A percentile compares a stretch with the other conserved stretches of the same genome.
Conservation (phyloP, 306 rosid genomes). For the Lagenaria siceraria region DNA sequence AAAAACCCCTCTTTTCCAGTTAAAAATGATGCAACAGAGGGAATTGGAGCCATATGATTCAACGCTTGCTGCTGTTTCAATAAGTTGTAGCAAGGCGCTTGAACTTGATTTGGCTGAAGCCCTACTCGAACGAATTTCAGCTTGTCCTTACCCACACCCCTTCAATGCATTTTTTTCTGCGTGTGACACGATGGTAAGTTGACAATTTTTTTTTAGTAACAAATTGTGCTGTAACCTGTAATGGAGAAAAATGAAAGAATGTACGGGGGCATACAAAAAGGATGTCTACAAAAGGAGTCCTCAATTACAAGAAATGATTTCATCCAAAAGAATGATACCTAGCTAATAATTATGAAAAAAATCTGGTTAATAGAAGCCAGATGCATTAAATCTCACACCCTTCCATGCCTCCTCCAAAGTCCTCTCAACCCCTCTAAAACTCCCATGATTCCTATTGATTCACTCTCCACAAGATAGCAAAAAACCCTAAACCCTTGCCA, state of each 20-base stretch:
- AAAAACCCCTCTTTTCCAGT: slow-evolving; percentile 30
- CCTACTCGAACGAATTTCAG: slow-evolving; percentile 46
- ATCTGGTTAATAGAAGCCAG: not conserved
- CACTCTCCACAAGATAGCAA: not conserved
- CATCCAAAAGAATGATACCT: not conserved
- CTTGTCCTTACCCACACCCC: slow-evolving; percentile 25
- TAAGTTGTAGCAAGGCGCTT: slow-evolving; percentile 40
- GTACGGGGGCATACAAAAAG: not conserved
- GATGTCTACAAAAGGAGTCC: not conserved
- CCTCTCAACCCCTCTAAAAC: not conserved
- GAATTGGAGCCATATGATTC: slow-evolving; percentile 50
- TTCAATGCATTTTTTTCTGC: slow-evolving; percentile 53
- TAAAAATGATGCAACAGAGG: slow-evolving; percentile 47
- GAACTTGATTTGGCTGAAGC: slow-evolving; percentile 66
- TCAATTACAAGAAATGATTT: not conserved
- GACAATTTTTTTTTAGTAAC: too few relatives aligned
- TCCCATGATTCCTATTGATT: not conserved
- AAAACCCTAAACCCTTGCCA: not conserved
- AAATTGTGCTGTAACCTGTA: too few relatives aligned
- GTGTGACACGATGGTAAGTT: slow-evolving; percentile 59
- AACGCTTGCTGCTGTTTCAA: slow-evolving; percentile 56
- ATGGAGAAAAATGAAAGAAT: not conserved
- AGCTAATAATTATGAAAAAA: not conserved
- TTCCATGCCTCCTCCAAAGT: not conserved
- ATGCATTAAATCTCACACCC: not conserved